These are phyloP conservation scores for Hypsizygus ulmarius DNA, from an alignment of 1,284 basidiomycete species.

Conservation along the genomic window DNA sequence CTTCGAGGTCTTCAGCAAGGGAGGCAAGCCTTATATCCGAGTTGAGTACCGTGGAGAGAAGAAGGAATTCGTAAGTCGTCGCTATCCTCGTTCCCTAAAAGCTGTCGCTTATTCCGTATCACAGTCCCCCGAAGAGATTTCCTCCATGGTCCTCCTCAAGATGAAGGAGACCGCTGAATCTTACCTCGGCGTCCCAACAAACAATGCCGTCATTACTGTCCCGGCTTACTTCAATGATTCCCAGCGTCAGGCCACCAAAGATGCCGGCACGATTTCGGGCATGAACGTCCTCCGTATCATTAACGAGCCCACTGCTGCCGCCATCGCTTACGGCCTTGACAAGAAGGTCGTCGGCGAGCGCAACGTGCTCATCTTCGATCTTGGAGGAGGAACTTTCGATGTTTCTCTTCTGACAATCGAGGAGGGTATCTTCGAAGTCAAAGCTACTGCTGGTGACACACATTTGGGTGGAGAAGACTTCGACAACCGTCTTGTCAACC, in stretches of 20 bases:
- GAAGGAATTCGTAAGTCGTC: constrained; percentile 82
- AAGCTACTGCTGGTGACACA: constrained; percentile 98
- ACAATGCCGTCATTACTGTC: constrained; percentile 91
- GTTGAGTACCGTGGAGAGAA: constrained; percentile 90
- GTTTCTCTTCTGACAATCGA: constrained; percentile 97
- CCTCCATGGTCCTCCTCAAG: constrained; percentile 95
- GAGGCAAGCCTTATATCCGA: constrained; percentile 84
- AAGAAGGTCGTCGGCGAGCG: constrained; percentile 87
- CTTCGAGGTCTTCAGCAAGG: constrained; percentile 84
- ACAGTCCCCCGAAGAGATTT: constrained; percentile 93
- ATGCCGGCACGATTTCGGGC: constrained; percentile 88
- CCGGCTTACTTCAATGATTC: constrained; percentile 99
- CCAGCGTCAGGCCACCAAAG: constrained; percentile 94
- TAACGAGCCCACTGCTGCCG: constrained; percentile 94
- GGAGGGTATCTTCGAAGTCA: constrained; percentile 99
- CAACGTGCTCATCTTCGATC: constrained; percentile 96
- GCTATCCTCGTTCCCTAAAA: constrained; percentile 3
- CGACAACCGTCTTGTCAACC: constrained; percentile 97
- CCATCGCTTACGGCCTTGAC: constrained; percentile 93
- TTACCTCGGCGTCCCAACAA: constrained; percentile 84
- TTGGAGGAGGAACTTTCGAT: constrained; percentile 99
- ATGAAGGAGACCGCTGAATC: constrained; percentile 99
- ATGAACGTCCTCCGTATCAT: constrained; percentile 95
- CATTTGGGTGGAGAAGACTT: constrained; percentile 99
- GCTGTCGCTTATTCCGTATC: constrained; percentile 13